Percentiles rank a stretch among this genome's conserved stretches.
These are phyloP conservation scores for Epichloe typhina DNA, from an alignment of 2,329 filamentous ascomycete species.

Conservation along the genomic window DNA sequence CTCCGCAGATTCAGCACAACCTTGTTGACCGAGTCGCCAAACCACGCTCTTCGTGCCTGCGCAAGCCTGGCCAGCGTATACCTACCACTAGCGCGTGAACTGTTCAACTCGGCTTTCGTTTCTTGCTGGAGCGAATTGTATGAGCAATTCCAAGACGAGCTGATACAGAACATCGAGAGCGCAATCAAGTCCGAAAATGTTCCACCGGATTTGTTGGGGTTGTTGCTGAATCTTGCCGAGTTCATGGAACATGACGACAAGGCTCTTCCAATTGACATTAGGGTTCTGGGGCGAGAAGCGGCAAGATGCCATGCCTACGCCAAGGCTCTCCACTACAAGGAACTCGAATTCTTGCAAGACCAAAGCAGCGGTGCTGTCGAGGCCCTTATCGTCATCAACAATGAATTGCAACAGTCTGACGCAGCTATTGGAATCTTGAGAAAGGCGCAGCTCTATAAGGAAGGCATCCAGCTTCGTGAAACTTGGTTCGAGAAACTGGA, in stretches of 20 bases:
- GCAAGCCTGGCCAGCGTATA: constrained; percentile 85
- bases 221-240: constrained; percentile 89
- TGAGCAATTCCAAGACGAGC: constrained; percentile 90
- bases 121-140: constrained; percentile 98
- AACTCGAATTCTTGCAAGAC: constrained; percentile 94
- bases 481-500: constrained; percentile 99
- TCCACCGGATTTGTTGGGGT: constrained; percentile 85
- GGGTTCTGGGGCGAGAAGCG: constrained; percentile 85
- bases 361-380: constrained; percentile 93
- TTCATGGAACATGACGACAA: constrained; percentile 99
- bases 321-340: constrained; percentile 97
- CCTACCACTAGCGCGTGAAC: constrained; percentile 75
- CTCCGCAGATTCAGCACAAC: constrained; percentile 93
- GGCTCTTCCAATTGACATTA: constrained; percentile 90
- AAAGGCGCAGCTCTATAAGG: constrained; percentile 89
- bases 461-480: constrained; percentile 85
- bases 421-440: constrained; percentile 95
- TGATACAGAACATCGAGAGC: constrained; percentile 89
- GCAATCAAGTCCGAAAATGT: constrained; percentile 93
- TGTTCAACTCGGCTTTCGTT: constrained; percentile 98
- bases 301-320: constrained; percentile 96
- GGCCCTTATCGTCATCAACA: constrained; percentile 97
- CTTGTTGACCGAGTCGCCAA: constrained; percentile 85
- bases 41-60: constrained; percentile 86
- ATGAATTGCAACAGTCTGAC: constrained; percentile 96